phyloP scores from a whole-genome alignment of 371 early-diverging fungal genomes.

The Syncephalastrum sp. region DNA sequence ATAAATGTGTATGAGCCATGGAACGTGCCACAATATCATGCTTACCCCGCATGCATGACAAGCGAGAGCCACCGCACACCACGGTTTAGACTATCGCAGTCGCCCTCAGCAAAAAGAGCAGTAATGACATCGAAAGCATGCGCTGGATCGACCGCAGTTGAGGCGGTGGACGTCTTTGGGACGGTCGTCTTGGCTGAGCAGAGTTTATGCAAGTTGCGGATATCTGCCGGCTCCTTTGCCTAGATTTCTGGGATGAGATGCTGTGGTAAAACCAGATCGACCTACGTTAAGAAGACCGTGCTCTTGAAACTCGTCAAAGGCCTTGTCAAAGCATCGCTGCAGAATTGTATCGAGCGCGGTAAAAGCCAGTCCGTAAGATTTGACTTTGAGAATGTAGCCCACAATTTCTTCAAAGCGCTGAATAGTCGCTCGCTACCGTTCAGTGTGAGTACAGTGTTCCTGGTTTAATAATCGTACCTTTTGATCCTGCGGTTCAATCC shows the following conservation, averaged over 20 bases:
- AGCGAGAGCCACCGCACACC: slow-evolving; percentile 49
- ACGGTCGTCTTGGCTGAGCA: slow-evolving; percentile 18
- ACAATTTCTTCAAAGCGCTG: slow-evolving; percentile 42
- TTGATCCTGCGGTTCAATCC: slow-evolving; percentile 20
- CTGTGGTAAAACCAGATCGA: background rate
- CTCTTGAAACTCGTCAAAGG: slow-evolving; percentile 26
- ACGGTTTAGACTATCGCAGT: slow-evolving; percentile 26
- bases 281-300: slow-evolving; percentile 33
- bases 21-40: background rate
- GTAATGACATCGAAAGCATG: slow-evolving; percentile 38
- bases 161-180: slow-evolving; percentile 1
- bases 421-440: slow-evolving; percentile 24
- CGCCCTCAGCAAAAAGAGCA: slow-evolving; percentile 27
- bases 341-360: slow-evolving; percentile 37
- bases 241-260: slow-evolving; percentile 3
- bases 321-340: slow-evolving; percentile 40
- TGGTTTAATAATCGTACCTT: slow-evolving; percentile 19
- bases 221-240: slow-evolving; percentile 33
- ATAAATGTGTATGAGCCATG: background rate
- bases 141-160: slow-evolving; percentile 5
- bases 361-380: slow-evolving; percentile 39
- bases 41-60: slow-evolving; percentile 46
- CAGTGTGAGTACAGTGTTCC: background rate
- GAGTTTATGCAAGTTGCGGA: slow-evolving; percentile 31
- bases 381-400: slow-evolving; percentile 41